phyloP scores from a whole-genome alignment of 169 alveolate species.

The Plasmodium gonderi region DNA sequence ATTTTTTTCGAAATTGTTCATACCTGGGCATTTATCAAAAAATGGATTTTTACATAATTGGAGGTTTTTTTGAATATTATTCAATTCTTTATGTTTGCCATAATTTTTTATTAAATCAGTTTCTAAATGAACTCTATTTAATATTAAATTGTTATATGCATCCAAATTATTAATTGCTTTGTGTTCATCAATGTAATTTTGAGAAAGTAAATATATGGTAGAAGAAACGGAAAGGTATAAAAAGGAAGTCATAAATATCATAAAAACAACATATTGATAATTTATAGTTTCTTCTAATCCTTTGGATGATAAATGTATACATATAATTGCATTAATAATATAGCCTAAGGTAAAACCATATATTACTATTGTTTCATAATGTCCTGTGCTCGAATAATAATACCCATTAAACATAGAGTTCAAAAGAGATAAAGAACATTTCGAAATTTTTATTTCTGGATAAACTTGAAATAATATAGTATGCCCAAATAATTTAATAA shows the following conservation, averaged over 20 bases:
- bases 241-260: constrained; percentile 77
- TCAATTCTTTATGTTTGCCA: constrained; percentile 37
- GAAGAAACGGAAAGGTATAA: constrained; percentile 78
- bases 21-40: constrained; percentile 10
- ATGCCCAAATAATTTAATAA: constrained; percentile 77
- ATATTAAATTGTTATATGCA: constrained; percentile 22
- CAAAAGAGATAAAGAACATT: constrained; percentile 42
- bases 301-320: constrained; percentile 77
- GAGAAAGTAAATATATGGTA: constrained; percentile 70
- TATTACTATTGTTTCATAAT: constrained; percentile 51
- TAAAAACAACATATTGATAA: constrained; percentile 77
- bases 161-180: neutral
- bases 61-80: constrained; percentile 11
- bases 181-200: constrained; percentile 9
- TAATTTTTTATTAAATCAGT: constrained; percentile 50
- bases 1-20: neutral
- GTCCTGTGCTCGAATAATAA: constrained; percentile 47
- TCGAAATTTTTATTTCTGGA: constrained; percentile 74
- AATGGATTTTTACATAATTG: constrained; percentile 4
- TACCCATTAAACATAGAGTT: constrained; percentile 60
- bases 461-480: constrained; percentile 81
- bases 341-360: constrained; percentile 83
- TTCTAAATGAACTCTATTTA: constrained; percentile 44
- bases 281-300: constrained; percentile 84
- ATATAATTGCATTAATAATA: constrained; percentile 78